Evolutionary conservation across 2,329 filamentous ascomycete species (phyloP).

Genomic region (Pseudopithomyces maydicus): DNA sequence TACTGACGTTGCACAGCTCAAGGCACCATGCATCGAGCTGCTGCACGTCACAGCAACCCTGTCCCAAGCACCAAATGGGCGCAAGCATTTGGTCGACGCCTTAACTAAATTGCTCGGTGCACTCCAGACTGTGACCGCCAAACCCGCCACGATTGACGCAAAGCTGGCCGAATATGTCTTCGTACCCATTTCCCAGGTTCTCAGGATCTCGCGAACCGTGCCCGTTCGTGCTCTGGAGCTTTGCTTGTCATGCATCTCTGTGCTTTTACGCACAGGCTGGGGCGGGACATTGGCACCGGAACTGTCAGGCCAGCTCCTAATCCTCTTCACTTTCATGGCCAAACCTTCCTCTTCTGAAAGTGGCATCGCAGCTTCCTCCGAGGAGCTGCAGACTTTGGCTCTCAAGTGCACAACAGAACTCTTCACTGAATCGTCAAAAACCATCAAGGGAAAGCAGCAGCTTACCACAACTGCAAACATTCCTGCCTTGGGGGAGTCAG

Average conservation of each 20-base stretch:
- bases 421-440: slow-evolving; percentile 62
- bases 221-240: slow-evolving; percentile 76
- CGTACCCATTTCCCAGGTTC: slow-evolving; percentile 86
- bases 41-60: slow-evolving; percentile 60
- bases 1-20: slow-evolving; percentile 51
- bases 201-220: slow-evolving; percentile 74
- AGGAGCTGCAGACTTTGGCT: slow-evolving; percentile 76
- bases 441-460: slow-evolving; percentile 56
- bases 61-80: slow-evolving; percentile 50
- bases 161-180: slow-evolving; percentile 94
- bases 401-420: slow-evolving; percentile 73
- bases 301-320: slow-evolving; percentile 81
- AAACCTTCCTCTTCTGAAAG: slow-evolving; percentile 67
- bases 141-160: slow-evolving; percentile 64
- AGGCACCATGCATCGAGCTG: slow-evolving; percentile 63
- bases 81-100: slow-evolving; percentile 54
- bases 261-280: slow-evolving; percentile 82
- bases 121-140: slow-evolving; percentile 41
- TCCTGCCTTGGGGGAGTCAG: slow-evolving; percentile 79
- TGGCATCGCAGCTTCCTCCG: slow-evolving; percentile 58
- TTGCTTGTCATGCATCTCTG: slow-evolving; percentile 73
- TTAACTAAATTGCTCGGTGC: slow-evolving; percentile 53
- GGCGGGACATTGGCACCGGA: slow-evolving; percentile 70
- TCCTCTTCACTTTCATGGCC: slow-evolving; percentile 80
- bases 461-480: slow-evolving; percentile 64